Base-by-base conservation (phyloP, 352 stramenopile species). In the Phytophthora citricola region DNA sequence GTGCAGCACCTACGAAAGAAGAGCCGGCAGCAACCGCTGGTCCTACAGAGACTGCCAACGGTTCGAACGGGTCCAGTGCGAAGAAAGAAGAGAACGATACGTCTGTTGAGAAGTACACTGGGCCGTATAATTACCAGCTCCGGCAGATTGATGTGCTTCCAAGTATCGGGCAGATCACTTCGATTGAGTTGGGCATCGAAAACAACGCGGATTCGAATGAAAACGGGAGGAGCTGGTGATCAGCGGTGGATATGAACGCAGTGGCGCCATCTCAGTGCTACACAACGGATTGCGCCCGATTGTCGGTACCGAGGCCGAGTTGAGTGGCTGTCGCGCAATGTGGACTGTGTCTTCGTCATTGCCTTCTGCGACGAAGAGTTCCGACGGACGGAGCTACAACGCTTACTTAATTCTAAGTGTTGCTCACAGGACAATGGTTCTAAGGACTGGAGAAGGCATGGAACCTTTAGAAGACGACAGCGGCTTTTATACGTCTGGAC, bases 391-490 rank as follows among this genome's bases (percentile, higher is more conserved):
- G 4, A 66, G 72, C 9, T 93, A 90, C 64, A 91, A 92, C 41
- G 84, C 86, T 20, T 95, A 93, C 41, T 60, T 95, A 2, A 94
- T 95, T 22, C 51, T 95, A 31, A 94, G 85, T 55, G 80, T 95
- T 41, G 86, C 79, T 5, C 87, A 92, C 46, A 71, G 83, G 47
- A 95, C 88, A 15, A 94, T 95, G 85, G 83, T 95, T n/a, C 63
- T 95, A 29, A 78, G 85, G 29, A 94, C 88, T 15, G 86, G 88
- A 1, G 88, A 95, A 71, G 88, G 84, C 0, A 95, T 94, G 85
- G 83, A 94, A 20, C 86, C 86, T 1, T 63, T 96, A 38, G 84
- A 96, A 63, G 85, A 92, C 63, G 81, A 93, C 47, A 92, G 83
- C 41, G 88, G 88, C 0, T 94, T 96, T 52, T 96, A 93, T 48